Evolutionary conservation across 257 asterid genomes (phyloP).

Genomic region (Solanum clarkiae): DNA sequence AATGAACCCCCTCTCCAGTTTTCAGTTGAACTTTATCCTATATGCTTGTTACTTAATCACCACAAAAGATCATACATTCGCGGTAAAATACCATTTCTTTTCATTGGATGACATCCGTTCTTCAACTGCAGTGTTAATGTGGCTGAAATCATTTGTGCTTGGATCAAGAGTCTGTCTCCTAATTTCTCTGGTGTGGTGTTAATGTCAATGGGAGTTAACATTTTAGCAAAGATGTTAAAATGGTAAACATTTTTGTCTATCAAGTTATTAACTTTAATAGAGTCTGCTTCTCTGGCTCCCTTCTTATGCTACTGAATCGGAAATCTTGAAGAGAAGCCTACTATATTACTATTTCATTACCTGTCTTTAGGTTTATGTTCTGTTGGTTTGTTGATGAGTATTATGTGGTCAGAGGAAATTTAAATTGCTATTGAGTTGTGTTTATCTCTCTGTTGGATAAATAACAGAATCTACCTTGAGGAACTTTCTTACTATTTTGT

Average conservation of each 20-base stretch:
- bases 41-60: not conserved
- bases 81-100: not conserved
- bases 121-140: slow-evolving; percentile 51
- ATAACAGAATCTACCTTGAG: not conserved
- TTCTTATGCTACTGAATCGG: not conserved
- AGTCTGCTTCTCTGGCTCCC: not conserved
- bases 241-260: slow-evolving; percentile 34
- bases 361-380: not conserved
- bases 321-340: not conserved
- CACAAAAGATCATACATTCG: not conserved
- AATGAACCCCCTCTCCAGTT: not conserved
- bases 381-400: not conserved
- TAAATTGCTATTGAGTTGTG: not conserved
- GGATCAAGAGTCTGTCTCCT: slow-evolving; percentile 54
- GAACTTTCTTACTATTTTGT: not conserved
- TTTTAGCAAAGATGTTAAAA: slow-evolving; percentile 72
- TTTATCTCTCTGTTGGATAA: not conserved
- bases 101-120: slow-evolving; percentile 4
- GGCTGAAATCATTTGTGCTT: slow-evolving; percentile 65
- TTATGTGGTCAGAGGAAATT: not conserved
- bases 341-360: not conserved
- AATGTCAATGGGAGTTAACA: slow-evolving; percentile 75
- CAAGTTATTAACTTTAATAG: not conserved
- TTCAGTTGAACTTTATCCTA: not conserved
- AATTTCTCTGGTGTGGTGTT: slow-evolving; percentile 42